Conservation (phyloP, 805 yeast species). For the Barnettozyma vustinii region DNA sequence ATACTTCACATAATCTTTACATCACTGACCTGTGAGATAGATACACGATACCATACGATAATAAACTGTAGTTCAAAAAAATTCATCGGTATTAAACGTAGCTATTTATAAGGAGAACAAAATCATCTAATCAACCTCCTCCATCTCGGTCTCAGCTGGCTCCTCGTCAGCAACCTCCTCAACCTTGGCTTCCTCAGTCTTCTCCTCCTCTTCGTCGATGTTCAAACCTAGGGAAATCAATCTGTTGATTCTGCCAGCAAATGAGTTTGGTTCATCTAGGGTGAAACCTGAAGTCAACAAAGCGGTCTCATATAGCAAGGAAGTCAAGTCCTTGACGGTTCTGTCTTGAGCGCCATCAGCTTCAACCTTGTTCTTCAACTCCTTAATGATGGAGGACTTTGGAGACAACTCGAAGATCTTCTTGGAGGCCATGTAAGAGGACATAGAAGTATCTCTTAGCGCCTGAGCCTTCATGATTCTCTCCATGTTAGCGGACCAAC, state of each 20-base stretch:
- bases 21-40: background rate
- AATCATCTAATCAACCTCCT: constrained; percentile 83
- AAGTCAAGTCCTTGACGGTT: constrained; percentile 96
- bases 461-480: constrained; percentile 99
- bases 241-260: constrained; percentile 97
- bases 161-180: constrained; percentile 72
- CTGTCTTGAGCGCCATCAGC: constrained; percentile 97
- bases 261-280: constrained; percentile 96
- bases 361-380: constrained; percentile 94
- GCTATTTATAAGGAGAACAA: background rate
- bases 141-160: constrained; percentile 93
- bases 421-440: constrained; percentile 99
- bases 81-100: background rate
- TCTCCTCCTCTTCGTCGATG: constrained; percentile 84
- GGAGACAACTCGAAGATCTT: constrained; percentile 99
- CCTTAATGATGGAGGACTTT: constrained; percentile 89
- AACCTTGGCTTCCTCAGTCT: constrained; percentile 54
- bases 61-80: background rate
- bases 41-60: background rate
- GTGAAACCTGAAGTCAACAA: constrained; percentile 98
- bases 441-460: constrained; percentile 96
- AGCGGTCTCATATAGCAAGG: constrained; percentile 95
- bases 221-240: constrained; percentile 96
- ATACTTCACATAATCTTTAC: background rate
- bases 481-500: constrained; percentile 99